These are phyloP conservation scores for Colletotrichum brevisporum DNA, from an alignment of 2,329 filamentous ascomycete species.

Conservation along the genomic window DNA sequence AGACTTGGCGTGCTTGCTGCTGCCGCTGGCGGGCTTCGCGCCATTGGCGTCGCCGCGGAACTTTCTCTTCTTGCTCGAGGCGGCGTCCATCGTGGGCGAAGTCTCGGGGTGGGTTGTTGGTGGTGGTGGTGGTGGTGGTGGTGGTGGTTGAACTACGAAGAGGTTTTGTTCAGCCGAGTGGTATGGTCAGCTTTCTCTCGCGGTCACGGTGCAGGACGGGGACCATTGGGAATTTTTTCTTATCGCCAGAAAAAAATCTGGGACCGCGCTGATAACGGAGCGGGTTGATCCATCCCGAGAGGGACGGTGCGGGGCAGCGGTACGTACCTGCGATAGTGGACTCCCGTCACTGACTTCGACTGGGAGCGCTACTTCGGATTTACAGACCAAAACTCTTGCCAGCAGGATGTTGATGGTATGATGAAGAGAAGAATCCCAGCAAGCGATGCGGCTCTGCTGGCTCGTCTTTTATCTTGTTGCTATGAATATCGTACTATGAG, in stretches of 20 bases:
- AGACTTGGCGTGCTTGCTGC: constrained; percentile 52
- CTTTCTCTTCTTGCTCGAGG: constrained; percentile 61
- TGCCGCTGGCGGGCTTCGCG: constrained; percentile 39
- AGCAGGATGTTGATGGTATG: no score
- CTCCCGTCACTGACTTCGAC: not conserved
- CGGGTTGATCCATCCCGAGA: constrained; percentile 29
- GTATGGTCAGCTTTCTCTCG: constrained; percentile 1
- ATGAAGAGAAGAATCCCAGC: no score
- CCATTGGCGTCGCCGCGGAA: constrained; percentile 51
- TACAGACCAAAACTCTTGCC: no score
- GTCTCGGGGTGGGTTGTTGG: not conserved
- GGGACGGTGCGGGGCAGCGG: constrained; percentile 2
- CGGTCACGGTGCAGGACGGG: not conserved
- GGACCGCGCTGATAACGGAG: constrained; percentile 29
- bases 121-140: constrained; percentile 20
- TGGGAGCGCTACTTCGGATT: no score
- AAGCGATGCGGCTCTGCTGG: no score
- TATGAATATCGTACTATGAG: no score
- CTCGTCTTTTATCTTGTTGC: no score
- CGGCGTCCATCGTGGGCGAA: constrained; percentile 37
- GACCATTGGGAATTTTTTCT: constrained; percentile 39
- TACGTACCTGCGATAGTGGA: constrained; percentile 5
- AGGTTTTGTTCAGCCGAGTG: not conserved
- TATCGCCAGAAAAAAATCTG: constrained; percentile 33
- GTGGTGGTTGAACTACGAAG: constrained; percentile 33